Evolutionary conservation across 1,139 yeast species (phyloP).

Genomic region (Pichia sp.): DNA sequence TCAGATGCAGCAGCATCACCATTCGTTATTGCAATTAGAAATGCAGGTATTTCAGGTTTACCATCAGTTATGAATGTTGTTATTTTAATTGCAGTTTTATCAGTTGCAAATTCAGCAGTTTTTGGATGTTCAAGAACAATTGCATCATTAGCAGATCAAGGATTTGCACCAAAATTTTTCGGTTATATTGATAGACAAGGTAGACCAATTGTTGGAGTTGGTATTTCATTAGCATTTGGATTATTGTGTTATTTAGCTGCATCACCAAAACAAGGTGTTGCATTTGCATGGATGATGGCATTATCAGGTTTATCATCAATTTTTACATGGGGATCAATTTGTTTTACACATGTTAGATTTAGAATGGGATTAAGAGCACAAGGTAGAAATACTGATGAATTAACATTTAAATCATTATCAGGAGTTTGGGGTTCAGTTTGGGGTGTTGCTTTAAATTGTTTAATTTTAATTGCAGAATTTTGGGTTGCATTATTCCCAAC

Average conservation of each 20-base stretch:
- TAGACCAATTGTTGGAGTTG: slow-evolving; percentile 61
- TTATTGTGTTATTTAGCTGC: slow-evolving; percentile 67
- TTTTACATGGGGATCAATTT: slow-evolving; percentile 74
- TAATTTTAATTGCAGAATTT: slow-evolving; percentile 60
- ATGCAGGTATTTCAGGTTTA: slow-evolving; percentile 41
- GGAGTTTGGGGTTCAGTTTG: slow-evolving; percentile 64
- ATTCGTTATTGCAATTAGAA: slow-evolving; percentile 44
- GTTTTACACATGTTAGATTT: slow-evolving; percentile 66
- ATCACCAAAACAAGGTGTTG: slow-evolving; percentile 49
- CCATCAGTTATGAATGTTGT: slow-evolving; percentile 61
- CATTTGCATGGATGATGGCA: slow-evolving; percentile 74
- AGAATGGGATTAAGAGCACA: slow-evolving; percentile 62
- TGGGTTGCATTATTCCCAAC: slow-evolving; percentile 40
- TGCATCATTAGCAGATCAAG: slow-evolving; percentile 70
- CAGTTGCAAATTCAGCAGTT: slow-evolving; percentile 67
- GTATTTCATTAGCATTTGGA: slow-evolving; percentile 51
- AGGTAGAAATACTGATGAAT: slow-evolving; percentile 54
- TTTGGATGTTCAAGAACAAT: slow-evolving; percentile 73
- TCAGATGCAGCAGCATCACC: slow-evolving; percentile 41
- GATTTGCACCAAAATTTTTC: slow-evolving; percentile 66
- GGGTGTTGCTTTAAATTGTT: slow-evolving; percentile 50
- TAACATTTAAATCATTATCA: slow-evolving; percentile 57
- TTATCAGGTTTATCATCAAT: slow-evolving; percentile 73
- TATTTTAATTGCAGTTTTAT: slow-evolving; percentile 55
- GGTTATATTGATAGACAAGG: slow-evolving; percentile 66